Base-by-base conservation (phyloP, 2,329 filamentous ascomycete genomes). In the Verticillium klebahnii region DNA sequence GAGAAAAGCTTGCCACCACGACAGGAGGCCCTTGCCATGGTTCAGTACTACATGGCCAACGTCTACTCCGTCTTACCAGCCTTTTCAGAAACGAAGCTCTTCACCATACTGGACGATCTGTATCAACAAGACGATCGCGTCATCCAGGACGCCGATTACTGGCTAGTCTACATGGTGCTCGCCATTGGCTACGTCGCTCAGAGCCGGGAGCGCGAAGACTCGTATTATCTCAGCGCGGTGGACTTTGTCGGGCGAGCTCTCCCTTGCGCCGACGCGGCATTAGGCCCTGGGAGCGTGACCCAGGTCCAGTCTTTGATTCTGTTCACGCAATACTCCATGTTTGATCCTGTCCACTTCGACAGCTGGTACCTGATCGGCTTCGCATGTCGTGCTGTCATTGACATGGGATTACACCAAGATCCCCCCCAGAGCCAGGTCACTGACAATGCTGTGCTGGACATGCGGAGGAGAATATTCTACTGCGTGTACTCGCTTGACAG, bases 331-430 rank as follows among this genome's bases (percentile, higher is more conserved):
- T 98, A 97, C 73, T 89, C 94, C 3, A 90, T 95, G 79, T 81
- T 97, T 58, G 93, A 98, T 69, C 93, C 94, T 2, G 86, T 89
- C 52, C 92, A 96, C 71, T 97, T 97, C 70, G 93, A 97, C 70
- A 92, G 90, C 69, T 98, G 95, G 93, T 93, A 95, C 66, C 77
- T 97, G 64, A 91, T 97, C 61, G 95, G 94, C 7, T 93, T 95
- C 72, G 93, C 94, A 7, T 91, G 91, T 50, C 87, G 94, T 62
- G 91, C 93, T 6, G 88, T 94, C 70, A 85, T 97, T 25, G 95
- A 99, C 76, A 78, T 97, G 34, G 95, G 95, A 8, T 88, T 96
- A 62, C 95, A 98, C 74, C 94, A 97, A 75, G 94, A 98, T 67
- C 92, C 93, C 3, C 89, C 91, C 0, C 82, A 85, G 61, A 88